phyloP scores from a whole-genome alignment of 2,329 filamentous ascomycete species.

The Helotiales sp. region DNA sequence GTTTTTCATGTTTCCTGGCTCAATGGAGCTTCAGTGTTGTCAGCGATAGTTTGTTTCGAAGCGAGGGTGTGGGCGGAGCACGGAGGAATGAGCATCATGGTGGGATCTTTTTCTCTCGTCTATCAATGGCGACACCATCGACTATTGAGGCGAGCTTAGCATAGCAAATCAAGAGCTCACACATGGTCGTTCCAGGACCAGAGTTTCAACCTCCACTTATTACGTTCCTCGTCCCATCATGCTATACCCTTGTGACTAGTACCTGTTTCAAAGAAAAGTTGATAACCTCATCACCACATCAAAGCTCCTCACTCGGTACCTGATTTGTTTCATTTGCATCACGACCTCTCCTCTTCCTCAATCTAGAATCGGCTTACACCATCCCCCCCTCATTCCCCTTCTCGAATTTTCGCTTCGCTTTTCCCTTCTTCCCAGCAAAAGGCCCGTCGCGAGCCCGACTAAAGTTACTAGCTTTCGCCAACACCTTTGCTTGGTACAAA shows the following conservation, averaged over 20 bases:
- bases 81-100: not conserved
- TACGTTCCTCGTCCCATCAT: not conserved
- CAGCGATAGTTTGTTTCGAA: slow-evolving; percentile 22
- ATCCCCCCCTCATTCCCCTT: no score
- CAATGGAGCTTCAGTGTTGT: slow-evolving; percentile 23
- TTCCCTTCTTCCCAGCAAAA: not conserved
- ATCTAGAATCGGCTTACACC: no score
- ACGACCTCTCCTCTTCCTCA: no score
- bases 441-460: not conserved
- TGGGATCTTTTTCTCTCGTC: not conserved
- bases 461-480: no score
- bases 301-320: no score
- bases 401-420: no score
- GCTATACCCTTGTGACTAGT: not conserved
- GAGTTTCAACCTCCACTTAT: slow-evolving; percentile 11
- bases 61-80: not conserved
- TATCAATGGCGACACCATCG: not conserved
- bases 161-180: slow-evolving; percentile 5
- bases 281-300: not conserved
- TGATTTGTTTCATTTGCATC: no score
- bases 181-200: not conserved
- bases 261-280: not conserved
- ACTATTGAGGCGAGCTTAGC: slow-evolving; percentile 7
- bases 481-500: no score
- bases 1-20: slow-evolving; percentile 12